Percentiles rank a stretch among this genome's conserved stretches.
These are phyloP conservation scores for Saccharomycopsis malanga DNA, from an alignment of 805 yeast species.

Conservation along the genomic window DNA sequence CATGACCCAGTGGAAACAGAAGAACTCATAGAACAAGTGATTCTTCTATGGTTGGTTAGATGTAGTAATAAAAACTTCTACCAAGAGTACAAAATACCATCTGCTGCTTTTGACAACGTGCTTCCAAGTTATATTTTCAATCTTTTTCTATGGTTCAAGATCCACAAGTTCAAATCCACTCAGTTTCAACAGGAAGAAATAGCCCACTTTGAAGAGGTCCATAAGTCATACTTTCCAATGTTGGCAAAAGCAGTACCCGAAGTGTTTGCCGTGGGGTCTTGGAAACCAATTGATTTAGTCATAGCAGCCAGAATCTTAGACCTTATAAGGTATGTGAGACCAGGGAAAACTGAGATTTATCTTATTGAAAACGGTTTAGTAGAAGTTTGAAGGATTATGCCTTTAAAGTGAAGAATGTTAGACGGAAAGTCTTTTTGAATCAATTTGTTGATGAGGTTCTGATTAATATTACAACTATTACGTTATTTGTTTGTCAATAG, in stretches of 20 bases:
- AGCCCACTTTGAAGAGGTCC: background rate
- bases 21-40: conserved; percentile 41
- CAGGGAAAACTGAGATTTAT: conserved; percentile 11
- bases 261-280: conserved; percentile 5
- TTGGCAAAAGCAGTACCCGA: background rate
- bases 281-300: conserved; percentile 9
- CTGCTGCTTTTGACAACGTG: conserved; percentile 7
- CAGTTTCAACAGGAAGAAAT: conserved; percentile 1
- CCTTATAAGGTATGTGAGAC: conserved; percentile 5
- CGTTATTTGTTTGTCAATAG: no score
- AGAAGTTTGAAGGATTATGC: no score
- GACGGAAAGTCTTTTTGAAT: no score
- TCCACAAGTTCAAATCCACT: conserved; percentile 1
- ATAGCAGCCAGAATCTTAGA: conserved; percentile 9
- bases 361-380: conserved; percentile 2
- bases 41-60: conserved; percentile 58
- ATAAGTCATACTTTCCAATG: background rate
- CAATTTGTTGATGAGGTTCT: no score
- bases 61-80: conserved; percentile 36
- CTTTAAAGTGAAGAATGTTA: no score
- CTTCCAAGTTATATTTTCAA: conserved; percentile 13
- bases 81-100: conserved; percentile 7
- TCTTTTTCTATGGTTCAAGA: conserved; percentile 12
- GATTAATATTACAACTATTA: no score
- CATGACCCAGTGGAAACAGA: conserved; percentile 42